Conservation (phyloP, 352 stramenopile genomes). For the Peronospora belbahrii region DNA sequence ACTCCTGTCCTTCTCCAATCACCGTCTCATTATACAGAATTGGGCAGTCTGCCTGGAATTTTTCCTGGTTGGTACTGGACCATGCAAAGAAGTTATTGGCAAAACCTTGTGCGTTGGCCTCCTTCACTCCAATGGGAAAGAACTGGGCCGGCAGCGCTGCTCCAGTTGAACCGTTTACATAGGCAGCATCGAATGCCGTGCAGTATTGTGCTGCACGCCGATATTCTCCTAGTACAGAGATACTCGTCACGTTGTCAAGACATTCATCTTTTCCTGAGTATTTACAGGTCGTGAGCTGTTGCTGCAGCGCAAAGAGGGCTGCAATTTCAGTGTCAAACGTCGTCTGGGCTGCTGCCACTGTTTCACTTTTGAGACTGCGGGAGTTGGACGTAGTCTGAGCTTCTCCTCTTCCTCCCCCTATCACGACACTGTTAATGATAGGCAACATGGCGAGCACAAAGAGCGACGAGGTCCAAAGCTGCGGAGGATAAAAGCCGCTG, state of each 20-base stretch:
- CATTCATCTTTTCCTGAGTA: conserved; percentile 59
- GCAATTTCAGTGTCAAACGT: conserved; percentile 30
- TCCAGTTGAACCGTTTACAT: conserved; percentile 36
- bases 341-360: conserved; percentile 14
- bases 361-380: conserved; percentile 19
- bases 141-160: conserved; percentile 52
- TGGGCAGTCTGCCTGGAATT: conserved; percentile 63
- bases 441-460: conserved; percentile 37
- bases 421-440: conserved; percentile 36
- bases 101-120: conserved; percentile 48
- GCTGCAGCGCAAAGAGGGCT: conserved; percentile 29
- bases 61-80: conserved; percentile 42
- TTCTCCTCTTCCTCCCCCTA: conserved; percentile 16
- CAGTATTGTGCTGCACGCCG: conserved; percentile 41
- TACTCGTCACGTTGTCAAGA: conserved; percentile 39
- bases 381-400: conserved; percentile 1
- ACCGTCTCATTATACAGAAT: conserved; percentile 63
- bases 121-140: conserved; percentile 46
- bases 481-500: conserved; percentile 33
- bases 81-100: conserved; percentile 70
- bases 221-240: conserved; percentile 48
- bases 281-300: conserved; percentile 53
- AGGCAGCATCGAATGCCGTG: conserved; percentile 56
- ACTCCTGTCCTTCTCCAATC: conserved; percentile 32
- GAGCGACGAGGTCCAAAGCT: conserved; percentile 35